A percentile compares a stretch with the other conserved stretches of the same genome.
Conservation (phyloP, 169 alveolate species). For the Sarcocystis neurona region DNA sequence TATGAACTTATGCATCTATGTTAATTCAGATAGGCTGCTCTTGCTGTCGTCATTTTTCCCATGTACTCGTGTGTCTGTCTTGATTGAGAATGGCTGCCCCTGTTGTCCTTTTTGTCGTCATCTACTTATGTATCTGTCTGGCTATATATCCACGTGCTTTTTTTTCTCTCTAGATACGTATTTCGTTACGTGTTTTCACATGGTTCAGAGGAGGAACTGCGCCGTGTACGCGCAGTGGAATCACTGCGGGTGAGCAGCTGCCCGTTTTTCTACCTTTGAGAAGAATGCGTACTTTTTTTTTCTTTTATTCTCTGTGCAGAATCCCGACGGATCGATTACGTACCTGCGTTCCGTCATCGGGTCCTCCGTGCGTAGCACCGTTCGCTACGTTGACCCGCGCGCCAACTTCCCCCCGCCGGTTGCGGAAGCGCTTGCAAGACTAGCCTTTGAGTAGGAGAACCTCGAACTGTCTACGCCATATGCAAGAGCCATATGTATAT, state of each 20-base stretch:
- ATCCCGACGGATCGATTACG: constrained; percentile 32
- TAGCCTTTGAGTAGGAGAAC: constrained; percentile 19
- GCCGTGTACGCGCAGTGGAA: neutral
- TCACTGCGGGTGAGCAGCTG: neutral
- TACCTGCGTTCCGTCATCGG: constrained; percentile 20
- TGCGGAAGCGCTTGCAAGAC: constrained; percentile 5
- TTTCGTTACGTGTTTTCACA: neutral
- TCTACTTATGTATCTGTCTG: neutral
- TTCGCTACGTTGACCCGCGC: constrained; percentile 38
- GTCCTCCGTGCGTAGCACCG: neutral
- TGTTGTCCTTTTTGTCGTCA: neutral
- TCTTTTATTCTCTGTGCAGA: neutral
- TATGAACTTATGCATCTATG: no score
- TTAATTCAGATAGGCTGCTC: no score
- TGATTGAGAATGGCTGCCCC: no score
- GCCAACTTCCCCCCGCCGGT: constrained; percentile 30
- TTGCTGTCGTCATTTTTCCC: neutral
- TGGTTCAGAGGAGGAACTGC: neutral
- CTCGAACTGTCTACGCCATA: neutral
- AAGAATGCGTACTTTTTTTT: neutral
- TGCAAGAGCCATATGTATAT: neutral
- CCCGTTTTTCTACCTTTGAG: neutral
- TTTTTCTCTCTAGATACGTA: neutral
- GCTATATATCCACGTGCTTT: no score
- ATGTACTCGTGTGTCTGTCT: neutral